Evolutionary conservation across 2,329 filamentous ascomycete species (phyloP).

Genomic region (Fonsecaea erecta): DNA sequence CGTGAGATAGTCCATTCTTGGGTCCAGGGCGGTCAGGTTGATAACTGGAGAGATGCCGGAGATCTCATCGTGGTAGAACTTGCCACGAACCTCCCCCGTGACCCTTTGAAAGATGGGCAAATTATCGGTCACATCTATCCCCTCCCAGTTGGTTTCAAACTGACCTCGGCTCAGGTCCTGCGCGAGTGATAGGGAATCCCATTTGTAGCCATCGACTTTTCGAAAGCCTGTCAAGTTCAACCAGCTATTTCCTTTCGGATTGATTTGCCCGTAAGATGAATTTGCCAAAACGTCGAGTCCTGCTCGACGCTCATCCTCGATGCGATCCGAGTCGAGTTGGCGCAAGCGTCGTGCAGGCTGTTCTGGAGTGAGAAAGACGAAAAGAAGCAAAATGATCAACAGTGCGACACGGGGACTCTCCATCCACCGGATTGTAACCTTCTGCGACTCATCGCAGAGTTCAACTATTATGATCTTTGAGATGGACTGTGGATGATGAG

Average conservation of each 20-base stretch:
- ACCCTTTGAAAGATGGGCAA: constrained; percentile 76
- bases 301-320: constrained; percentile 54
- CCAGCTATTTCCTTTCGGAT: constrained; percentile 52
- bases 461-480: constrained; percentile 8
- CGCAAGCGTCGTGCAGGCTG: constrained; percentile 31
- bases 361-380: constrained; percentile 59
- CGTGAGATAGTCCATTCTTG: constrained; percentile 69
- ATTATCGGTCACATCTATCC: constrained; percentile 47
- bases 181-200: constrained; percentile 65
- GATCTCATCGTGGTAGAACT: constrained; percentile 68
- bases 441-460: constrained; percentile 28
- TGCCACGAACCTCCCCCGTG: constrained; percentile 75
- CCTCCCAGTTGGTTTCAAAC: constrained; percentile 55
- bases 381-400: constrained; percentile 57
- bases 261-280: constrained; percentile 59
- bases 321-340: constrained; percentile 22
- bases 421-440: constrained; percentile 27
- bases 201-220: constrained; percentile 73
- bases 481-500: constrained; percentile 5
- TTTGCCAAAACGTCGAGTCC: constrained; percentile 39
- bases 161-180: constrained; percentile 50
- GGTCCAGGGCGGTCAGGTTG: constrained; percentile 69
- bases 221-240: constrained; percentile 80
- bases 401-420: constrained; percentile 54
- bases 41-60: constrained; percentile 55